Conservation (phyloP, 192 early-diverging fungal genomes). For the Rhizophagus clarus region DNA sequence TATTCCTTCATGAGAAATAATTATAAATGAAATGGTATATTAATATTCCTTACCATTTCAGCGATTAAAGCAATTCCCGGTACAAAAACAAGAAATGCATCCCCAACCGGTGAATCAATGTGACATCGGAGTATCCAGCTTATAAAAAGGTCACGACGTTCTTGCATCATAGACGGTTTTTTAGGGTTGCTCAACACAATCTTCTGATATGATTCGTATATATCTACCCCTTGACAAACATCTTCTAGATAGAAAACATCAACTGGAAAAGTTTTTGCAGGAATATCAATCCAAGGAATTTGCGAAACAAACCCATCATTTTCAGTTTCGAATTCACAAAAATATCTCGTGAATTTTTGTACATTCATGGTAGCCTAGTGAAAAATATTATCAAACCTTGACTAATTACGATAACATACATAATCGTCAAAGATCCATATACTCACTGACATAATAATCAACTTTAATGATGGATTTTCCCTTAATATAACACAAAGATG, state of each 20-base stretch:
- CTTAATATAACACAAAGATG: constrained; percentile 32
- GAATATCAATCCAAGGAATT: constrained; percentile 35
- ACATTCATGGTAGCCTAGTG: constrained; percentile 33
- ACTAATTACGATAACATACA: not conserved
- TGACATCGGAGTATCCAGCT: constrained; percentile 34
- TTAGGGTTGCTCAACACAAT: not conserved
- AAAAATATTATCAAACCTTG: not conserved
- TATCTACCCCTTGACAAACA: constrained; percentile 24
- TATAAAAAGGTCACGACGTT: constrained; percentile 30
- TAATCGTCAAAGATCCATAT: not conserved
- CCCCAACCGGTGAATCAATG: not conserved
- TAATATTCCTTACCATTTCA: constrained; percentile 23
- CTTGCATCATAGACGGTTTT: constrained; percentile 25
- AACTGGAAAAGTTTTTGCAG: constrained; percentile 32
- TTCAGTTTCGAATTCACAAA: constrained; percentile 26
- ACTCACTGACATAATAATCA: constrained; percentile 41
- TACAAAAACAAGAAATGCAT: constrained; percentile 37
- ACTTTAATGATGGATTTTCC: constrained; percentile 32
- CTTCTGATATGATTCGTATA: not conserved
- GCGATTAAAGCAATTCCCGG: constrained; percentile 37
- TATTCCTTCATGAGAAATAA: not conserved
- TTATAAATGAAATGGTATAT: no score
- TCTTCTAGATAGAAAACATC: constrained; percentile 35
- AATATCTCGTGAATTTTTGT: constrained; percentile 30
- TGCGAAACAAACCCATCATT: constrained; percentile 2